Base-by-base conservation (phyloP, 2,329 filamentous ascomycete species). In the Aspergillus glaucus region DNA sequence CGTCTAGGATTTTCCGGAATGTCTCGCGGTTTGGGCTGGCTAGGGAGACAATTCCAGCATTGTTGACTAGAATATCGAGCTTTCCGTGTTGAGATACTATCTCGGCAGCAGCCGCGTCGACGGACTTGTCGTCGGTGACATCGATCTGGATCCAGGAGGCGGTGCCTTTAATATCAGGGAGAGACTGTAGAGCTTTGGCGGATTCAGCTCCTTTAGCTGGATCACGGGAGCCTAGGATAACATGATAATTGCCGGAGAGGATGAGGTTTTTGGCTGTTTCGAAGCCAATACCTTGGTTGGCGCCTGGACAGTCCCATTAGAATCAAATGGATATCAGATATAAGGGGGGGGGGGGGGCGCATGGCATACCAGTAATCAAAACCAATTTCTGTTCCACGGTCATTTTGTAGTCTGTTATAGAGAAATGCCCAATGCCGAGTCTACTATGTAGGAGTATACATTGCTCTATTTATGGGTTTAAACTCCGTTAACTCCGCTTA, bases 241-340 rank as follows among this genome's bases (percentile, higher is more conserved):
- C 22, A 17, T 43, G 41, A 10, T 43, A 43, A 10, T 43, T 43
- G 22, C 14, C 41, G 22, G 41, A 26, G 14, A 28, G 5, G 22
- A 43, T 43, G 22, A 43, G 41, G 22, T 43, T 43, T 43, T 43
- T 43, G 41, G 41, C 22, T 26, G 22, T 43, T 19, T 43, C 41
- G 24, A 43, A 30, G 12, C 41, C 22, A 19, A 43, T 43, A 12
- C 41, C 41, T 43, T 30, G 41, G 22, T 43, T 43, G 41, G 41
- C 41, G 12, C 41, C 41, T 43, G 22, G 17, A 14, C 1, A 43
- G 10, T 30, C 6, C 24, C 15, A 7, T 43, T 9, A 43, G 41
- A 30, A 12, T 7, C 7, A 26, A 6, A 26, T 26, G 9, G 24
- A 26, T 28, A 10, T 28, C 26, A 28, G 26, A 28, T 10, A 10